phyloP scores from a whole-genome alignment of 495 filamentous ascomycete species.

The Tuber indicum region DNA sequence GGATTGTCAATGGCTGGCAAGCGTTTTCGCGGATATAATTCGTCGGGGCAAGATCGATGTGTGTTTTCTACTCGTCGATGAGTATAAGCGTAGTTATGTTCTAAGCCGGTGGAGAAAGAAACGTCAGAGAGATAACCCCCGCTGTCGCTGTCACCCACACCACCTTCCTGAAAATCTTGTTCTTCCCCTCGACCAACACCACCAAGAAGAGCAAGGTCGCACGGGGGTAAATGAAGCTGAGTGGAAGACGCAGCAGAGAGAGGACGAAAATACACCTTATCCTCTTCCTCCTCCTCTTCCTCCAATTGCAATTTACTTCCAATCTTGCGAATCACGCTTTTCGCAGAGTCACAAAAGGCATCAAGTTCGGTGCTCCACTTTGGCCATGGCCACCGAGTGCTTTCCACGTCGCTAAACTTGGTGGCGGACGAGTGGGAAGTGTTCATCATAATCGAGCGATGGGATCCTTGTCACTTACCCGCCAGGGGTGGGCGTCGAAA shows the following conservation, averaged over 20 bases:
- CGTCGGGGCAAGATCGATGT: constrained; percentile 8
- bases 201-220: constrained; percentile 11
- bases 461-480: constrained; percentile 1
- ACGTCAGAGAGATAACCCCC: constrained; percentile 36
- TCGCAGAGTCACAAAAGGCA: constrained; percentile 35
- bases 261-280: constrained; percentile 23
- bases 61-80: not conserved
- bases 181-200: constrained; percentile 27
- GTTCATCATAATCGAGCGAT: constrained; percentile 9
- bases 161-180: constrained; percentile 27
- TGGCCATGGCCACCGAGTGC: constrained; percentile 32
- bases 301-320: constrained; percentile 37
- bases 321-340: constrained; percentile 37
- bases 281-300: constrained; percentile 31
- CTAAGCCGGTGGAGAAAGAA: constrained; percentile 15
- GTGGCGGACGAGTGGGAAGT: constrained; percentile 35
- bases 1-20: constrained; percentile 25
- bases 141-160: constrained; percentile 35
- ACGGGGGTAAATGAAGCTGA: constrained; percentile 4
- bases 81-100: not conserved
- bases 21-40: constrained; percentile 27
- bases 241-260: not conserved
- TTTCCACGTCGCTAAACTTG: constrained; percentile 33
- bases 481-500: constrained; percentile 1
- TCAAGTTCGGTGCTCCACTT: constrained; percentile 37